phyloP scores from a whole-genome alignment of 1,284 basidiomycete species.

The Ceratobasidium sp. region DNA sequence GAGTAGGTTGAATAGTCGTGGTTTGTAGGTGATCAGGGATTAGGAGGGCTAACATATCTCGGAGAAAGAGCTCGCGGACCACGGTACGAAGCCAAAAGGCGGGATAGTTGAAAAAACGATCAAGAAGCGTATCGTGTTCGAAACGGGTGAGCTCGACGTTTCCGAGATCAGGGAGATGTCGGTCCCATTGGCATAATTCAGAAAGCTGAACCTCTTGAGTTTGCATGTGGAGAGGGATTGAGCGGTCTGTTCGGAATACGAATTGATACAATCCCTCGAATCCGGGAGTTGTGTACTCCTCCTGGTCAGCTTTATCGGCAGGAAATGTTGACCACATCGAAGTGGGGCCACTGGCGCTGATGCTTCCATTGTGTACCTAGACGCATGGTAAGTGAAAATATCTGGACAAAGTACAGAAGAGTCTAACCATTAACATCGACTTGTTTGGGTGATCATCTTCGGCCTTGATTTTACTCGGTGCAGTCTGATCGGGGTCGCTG shows the following conservation, averaged over 20 bases:
- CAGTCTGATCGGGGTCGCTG: conserved; percentile 7
- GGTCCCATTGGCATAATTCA: conserved; percentile 25
- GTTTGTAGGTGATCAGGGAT: background rate
- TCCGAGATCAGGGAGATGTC: conserved; percentile 6
- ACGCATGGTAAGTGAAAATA: background rate
- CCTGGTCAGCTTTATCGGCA: background rate
- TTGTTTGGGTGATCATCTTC: conserved; percentile 11
- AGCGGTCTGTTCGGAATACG: conserved; percentile 14
- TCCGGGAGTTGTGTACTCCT: background rate
- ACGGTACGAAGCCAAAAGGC: conserved; percentile 68
- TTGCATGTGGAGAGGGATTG: conserved; percentile 27
- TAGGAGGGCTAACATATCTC: conserved; percentile 64
- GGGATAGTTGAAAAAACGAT: conserved; percentile 72
- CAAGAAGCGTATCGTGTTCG: conserved; percentile 59
- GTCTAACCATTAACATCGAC: conserved; percentile 18
- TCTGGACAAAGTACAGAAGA: background rate
- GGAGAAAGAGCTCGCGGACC: conserved; percentile 66
- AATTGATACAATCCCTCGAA: conserved; percentile 7
- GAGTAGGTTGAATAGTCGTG: conserved; percentile 55
- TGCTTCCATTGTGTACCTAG: conserved; percentile 32
- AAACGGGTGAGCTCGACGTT: conserved; percentile 42
- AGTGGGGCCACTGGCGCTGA: conserved; percentile 35
- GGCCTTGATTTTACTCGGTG: background rate
- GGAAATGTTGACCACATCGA: conserved; percentile 44
- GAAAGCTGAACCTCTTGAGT: conserved; percentile 27